Evolutionary conservation across 2,329 filamentous ascomycete species (phyloP), one percentile per base, ranked within the genome.

Genomic region (Neofusicoccum cordaticola): DNA sequence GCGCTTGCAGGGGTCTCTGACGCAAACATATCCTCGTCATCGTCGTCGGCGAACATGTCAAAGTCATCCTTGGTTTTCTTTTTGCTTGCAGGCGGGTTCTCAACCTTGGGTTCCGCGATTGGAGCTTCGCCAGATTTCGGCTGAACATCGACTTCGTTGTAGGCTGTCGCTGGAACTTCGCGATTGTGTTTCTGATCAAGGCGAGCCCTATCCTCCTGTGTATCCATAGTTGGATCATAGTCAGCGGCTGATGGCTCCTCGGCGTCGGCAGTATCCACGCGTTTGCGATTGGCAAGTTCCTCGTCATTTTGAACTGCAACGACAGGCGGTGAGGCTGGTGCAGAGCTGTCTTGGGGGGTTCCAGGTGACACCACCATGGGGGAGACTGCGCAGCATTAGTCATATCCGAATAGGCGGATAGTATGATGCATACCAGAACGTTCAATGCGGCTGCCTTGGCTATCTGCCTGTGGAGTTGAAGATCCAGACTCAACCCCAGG

Each of bases 161-260:
- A 50, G 37, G 37, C 48, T 7, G 42, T 8, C n/a, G 56, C 56
- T 17, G 56, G 31, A 12, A 60, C 37, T 8, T 52, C 57, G 15
- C 47, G 37, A 9, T 58, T 39, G 11, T 66, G 58, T n/a, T 87
- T 83, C 70, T 87, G 83, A 68, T 88, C 88, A 71, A 91, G 87
- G 64, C 89, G 87, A 66, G 87, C 83, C 71, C 88, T 87, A 70
- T 97, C 93, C 75, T 96, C 91, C 74, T 90, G 84, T 90, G 94
- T 95, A 73, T 97, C 93, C 69, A 88, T 83, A 1, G 89, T 95
- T 1, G 93, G 93, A 73, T 97, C 92, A 74, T 97, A 97, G 76
- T 97, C 92, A 66, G 92, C 93, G 51, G 93, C 93, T n/a, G 93
- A 97, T 19, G 91, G 90, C 6, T 90, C 92, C 71, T 95, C 89